Evolutionary conservation across 495 filamentous ascomycete genomes (phyloP).

Genomic region (Neurospora cerealis): DNA sequence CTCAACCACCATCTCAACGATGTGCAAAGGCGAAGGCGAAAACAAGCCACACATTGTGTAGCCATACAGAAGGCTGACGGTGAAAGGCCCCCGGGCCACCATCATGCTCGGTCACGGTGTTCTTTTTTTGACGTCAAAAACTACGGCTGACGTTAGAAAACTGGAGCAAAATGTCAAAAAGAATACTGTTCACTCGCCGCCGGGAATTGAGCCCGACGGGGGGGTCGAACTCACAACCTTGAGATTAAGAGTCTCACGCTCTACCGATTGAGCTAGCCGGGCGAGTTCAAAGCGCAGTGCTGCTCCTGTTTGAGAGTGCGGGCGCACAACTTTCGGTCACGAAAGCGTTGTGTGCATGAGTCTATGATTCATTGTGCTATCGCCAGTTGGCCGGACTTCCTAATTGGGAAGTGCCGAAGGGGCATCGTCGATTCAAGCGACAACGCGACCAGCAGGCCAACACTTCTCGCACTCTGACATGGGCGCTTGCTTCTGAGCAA

Average conservation of each 20-base stretch:
- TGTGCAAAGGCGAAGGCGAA: background rate
- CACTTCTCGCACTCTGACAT: background rate
- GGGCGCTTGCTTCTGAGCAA: background rate
- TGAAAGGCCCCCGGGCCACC: background rate
- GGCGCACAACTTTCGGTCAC: background rate
- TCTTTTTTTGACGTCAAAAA: background rate
- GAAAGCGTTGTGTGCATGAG: background rate
- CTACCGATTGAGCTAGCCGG: conserved; percentile 62
- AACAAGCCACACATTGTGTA: background rate
- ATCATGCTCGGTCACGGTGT: background rate
- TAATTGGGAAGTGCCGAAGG: background rate
- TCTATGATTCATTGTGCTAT: background rate
- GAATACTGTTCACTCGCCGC: background rate
- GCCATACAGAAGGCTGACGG: background rate
- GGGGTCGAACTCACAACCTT: background rate
- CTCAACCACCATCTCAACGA: background rate
- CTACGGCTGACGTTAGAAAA: background rate
- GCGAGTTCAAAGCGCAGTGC: background rate
- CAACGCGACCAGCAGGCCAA: background rate
- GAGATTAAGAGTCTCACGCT: conserved; percentile 58
- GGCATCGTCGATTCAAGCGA: background rate
- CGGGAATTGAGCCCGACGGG: background rate
- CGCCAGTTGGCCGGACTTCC: background rate
- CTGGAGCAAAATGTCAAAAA: background rate
- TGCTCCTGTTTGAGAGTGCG: background rate